Evolutionary conservation across 2,329 filamentous ascomycete species (phyloP), one percentile per base, ranked within the genome.

Genomic region (Pyricularia sp.): DNA sequence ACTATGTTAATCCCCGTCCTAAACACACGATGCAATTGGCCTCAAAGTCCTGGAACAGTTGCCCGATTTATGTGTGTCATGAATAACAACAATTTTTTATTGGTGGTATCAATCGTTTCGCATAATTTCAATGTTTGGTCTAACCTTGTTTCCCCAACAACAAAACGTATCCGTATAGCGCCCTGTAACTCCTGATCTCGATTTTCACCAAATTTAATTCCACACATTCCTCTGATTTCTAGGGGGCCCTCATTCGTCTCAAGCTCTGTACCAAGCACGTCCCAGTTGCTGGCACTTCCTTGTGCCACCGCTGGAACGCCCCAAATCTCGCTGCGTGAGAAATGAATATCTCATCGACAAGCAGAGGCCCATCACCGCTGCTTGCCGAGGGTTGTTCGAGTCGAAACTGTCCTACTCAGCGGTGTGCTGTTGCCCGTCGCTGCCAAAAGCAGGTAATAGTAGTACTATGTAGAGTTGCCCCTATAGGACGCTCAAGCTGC

Each of bases 401-500:
- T 49, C n/a, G 19, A 49, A n/a, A n/a, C 16, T n/a, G 40, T 9
- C 40, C 19, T 6, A n/a, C 40, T 49, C 16, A 7, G 40, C 16
- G 6, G 40, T n/a, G 40, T 49, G 2, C 22, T 59, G 55, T 28
- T 28, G 55, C 26, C 26, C 24, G 12, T 26, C 26, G 24, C 13
- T 59, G 24, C 13, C 12, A 28, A 7, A 40, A 28, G 24, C 24
- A 28, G 24, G 2, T 59, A 59, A 16, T 57, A 57, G 16, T 57
- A 57, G 24, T 57, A 24, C 4, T 28, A 59, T 13, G 24, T 4
- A 28, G 55, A 59, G 13, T 31, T 28, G 19, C 3, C 53, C 22
- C 13, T 19, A 12, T 28, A 16, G 30, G 24, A n/a, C 22, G 19
- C 60, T 70, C 65, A 73, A 65, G 73, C 75, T 67, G 79, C 72